Evolutionary conservation across 805 yeast genomes (phyloP).

Genomic region (Cyberlindnera sargentensis): DNA sequence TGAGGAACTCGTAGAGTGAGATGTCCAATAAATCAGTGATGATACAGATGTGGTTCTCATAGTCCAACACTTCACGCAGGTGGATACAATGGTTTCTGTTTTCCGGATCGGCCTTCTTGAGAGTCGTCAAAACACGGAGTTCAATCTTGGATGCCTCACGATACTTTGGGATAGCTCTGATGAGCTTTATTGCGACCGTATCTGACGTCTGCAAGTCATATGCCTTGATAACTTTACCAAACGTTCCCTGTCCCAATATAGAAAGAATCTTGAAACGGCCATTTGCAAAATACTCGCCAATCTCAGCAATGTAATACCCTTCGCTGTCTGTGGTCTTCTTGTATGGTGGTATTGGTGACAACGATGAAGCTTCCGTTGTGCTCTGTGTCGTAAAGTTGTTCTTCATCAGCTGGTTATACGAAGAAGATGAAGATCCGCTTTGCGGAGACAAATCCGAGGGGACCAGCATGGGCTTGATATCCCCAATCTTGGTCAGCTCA

Average conservation of each 20-base stretch:
- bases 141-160: constrained; percentile 95
- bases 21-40: constrained; percentile 84
- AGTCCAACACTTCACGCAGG: constrained; percentile 84
- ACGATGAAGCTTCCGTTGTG: constrained; percentile 8
- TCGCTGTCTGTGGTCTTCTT: constrained; percentile 30
- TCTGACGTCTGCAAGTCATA: constrained; percentile 51
- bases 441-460: constrained; percentile 3
- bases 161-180: constrained; percentile 86
- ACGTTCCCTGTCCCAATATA: constrained; percentile 86
- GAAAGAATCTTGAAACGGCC: constrained; percentile 58
- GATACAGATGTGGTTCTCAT: constrained; percentile 86
- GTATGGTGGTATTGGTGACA: constrained; percentile 14
- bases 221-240: constrained; percentile 87
- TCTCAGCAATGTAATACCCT: constrained; percentile 64
- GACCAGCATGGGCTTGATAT: constrained; percentile 30
- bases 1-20: constrained; percentile 85
- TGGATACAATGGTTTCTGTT: constrained; percentile 76
- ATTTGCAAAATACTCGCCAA: constrained; percentile 62
- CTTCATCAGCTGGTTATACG: constrained; percentile 1
- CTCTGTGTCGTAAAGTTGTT: not conserved
- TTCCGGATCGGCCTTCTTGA: constrained; percentile 58
- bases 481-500: constrained; percentile 34
- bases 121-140: constrained; percentile 68
- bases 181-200: constrained; percentile 83
- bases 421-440: constrained; percentile 7